Conservation (phyloP, 345 rosid genomes). For the Rhodamnia rubescens region DNA sequence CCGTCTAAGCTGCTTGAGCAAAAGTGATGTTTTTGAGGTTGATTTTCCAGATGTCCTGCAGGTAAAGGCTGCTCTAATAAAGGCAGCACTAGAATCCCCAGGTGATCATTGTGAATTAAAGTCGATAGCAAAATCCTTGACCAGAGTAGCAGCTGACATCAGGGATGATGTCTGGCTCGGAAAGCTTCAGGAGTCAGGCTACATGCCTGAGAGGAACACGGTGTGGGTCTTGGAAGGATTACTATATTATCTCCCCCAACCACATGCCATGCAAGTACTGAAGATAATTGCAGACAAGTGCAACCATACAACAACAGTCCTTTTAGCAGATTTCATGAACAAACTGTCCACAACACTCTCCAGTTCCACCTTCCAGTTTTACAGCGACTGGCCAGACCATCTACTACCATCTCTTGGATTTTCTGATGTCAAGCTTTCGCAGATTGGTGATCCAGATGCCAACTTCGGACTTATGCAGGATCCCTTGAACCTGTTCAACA, state of each 20-base stretch:
- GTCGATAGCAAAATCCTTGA: conserved; percentile 60
- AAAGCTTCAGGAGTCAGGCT: conserved; percentile 69
- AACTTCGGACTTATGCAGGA: conserved; percentile 71
- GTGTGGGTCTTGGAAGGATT: conserved; percentile 96
- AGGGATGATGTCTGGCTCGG: conserved; percentile 60
- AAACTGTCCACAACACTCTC: conserved; percentile 61
- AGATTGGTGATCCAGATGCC: conserved; percentile 91
- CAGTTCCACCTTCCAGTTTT: conserved; percentile 67
- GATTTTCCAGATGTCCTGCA: conserved; percentile 75
- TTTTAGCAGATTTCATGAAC: conserved; percentile 94
- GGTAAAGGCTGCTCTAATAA: conserved; percentile 45
- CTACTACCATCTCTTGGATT: conserved; percentile 82
- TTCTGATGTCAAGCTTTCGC: conserved; percentile 74
- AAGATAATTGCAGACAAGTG: conserved; percentile 70
- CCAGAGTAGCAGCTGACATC: conserved; percentile 70
- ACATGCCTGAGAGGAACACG: conserved; percentile 49
- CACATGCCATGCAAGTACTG: conserved; percentile 84
- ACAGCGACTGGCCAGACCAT: conserved; percentile 94
- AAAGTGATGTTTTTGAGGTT: conserved; percentile 69
- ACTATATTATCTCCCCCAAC: conserved; percentile 71
- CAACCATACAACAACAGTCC: conserved; percentile 46
- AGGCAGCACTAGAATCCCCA: conserved; percentile 46
- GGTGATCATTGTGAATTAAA: conserved; percentile 23
- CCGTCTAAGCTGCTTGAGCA: conserved; percentile 60
- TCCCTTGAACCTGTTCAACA: conserved; percentile 72